These are phyloP conservation scores for Xylaria arbuscula DNA, from an alignment of 2,329 filamentous ascomycete genomes.

Conservation along the genomic window DNA sequence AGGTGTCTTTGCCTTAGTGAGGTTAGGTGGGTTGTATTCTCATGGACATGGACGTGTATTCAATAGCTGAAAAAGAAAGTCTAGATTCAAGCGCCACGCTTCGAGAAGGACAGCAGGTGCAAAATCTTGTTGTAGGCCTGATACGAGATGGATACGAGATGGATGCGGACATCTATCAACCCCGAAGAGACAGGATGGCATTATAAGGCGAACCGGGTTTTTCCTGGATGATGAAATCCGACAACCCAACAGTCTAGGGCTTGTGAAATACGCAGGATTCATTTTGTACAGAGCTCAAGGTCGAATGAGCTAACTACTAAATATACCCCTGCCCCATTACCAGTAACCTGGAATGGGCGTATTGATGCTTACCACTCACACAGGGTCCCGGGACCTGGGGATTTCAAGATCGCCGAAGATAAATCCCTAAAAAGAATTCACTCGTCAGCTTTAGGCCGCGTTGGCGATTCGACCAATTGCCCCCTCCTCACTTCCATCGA, in stretches of 20 bases:
- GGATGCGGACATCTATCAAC: slow-evolving; percentile 3
- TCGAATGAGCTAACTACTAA: slow-evolving; percentile 17
- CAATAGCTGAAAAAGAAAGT: slow-evolving; percentile 8
- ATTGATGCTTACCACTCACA: neutral
- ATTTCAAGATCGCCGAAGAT: slow-evolving; percentile 7
- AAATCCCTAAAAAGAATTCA: slow-evolving; percentile 10
- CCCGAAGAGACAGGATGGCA: neutral
- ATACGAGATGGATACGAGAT: neutral
- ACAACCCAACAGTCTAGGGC: neutral
- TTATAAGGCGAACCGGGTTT: slow-evolving; percentile 2
- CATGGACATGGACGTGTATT: neutral
- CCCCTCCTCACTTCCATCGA: slow-evolving; percentile 11
- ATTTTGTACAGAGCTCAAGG: neutral
- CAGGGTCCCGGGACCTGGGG: slow-evolving; percentile 12
- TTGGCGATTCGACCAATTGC: slow-evolving; percentile 2
- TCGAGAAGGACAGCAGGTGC: neutral
- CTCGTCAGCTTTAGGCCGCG: slow-evolving; percentile 20
- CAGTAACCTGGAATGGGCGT: slow-evolving; percentile 23
- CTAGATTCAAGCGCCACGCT: neutral
- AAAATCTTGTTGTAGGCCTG: neutral
- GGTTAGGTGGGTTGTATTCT: neutral
- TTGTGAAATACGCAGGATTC: slow-evolving; percentile 1
- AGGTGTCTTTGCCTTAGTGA: neutral
- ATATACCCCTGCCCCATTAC: slow-evolving; percentile 20
- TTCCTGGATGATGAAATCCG: neutral